phyloP scores from a whole-genome alignment of 805 yeast species.

The Kazachstania kunashirensis region DNA sequence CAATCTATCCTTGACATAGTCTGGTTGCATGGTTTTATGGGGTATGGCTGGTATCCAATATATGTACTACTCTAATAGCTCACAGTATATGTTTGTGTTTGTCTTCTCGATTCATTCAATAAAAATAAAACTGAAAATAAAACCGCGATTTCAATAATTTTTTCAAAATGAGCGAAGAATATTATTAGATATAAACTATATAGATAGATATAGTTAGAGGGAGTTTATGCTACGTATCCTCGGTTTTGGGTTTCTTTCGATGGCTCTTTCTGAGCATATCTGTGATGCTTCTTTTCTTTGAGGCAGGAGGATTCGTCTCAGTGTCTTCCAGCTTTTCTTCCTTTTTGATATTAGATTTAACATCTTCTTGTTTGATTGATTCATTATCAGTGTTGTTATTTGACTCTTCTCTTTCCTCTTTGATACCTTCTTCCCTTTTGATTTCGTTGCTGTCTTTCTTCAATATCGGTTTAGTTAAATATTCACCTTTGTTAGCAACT shows the following conservation, averaged over 20 bases:
- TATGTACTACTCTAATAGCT: no score
- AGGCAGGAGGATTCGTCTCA: background rate
- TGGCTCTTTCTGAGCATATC: constrained; percentile 4
- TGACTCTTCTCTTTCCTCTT: background rate
- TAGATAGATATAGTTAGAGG: no score
- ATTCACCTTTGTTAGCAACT: constrained; percentile 36
- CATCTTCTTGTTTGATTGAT: background rate
- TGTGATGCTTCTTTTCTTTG: constrained; percentile 2
- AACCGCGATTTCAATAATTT: no score
- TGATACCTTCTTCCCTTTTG: constrained; percentile 5
- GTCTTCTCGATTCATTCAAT: no score
- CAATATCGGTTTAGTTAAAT: constrained; percentile 24
- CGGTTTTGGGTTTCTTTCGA: no score
- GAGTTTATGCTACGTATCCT: no score
- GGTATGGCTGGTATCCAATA: no score
- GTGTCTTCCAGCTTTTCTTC: background rate
- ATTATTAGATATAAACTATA: no score
- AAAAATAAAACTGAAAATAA: no score
- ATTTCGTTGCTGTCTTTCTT: constrained; percentile 1
- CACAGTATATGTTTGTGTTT: no score
- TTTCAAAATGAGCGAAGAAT: no score
- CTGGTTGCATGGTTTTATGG: constrained; percentile 25
- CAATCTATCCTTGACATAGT: constrained; percentile 24
- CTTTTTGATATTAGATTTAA: background rate
- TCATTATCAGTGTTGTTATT: background rate